phyloP scores from a whole-genome alignment of 495 filamentous ascomycete species.

The Penicillium dipodomyicola region DNA sequence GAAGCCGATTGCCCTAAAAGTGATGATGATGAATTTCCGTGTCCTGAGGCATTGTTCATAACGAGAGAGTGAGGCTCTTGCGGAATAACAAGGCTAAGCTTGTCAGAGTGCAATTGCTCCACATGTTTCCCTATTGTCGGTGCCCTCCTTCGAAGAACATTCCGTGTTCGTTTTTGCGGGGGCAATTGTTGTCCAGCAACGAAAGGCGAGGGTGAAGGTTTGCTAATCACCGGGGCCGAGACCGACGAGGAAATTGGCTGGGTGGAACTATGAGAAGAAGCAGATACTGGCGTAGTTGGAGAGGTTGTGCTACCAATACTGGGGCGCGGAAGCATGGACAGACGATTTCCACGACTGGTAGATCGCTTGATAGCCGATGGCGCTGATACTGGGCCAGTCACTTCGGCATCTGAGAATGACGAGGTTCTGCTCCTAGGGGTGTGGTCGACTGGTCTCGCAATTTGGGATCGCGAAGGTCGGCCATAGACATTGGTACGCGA shows the following conservation, averaged over 20 bases:
- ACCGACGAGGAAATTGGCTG: constrained; percentile 21
- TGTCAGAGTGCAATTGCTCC: constrained; percentile 29
- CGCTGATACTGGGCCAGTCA: constrained; percentile 23
- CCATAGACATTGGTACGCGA: constrained; percentile 21
- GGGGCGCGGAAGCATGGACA: constrained; percentile 36
- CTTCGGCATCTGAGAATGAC: constrained; percentile 33
- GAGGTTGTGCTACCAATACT: constrained; percentile 23
- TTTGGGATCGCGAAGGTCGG: constrained; percentile 26
- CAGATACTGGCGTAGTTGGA: constrained; percentile 20
- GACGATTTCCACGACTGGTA: constrained; percentile 25
- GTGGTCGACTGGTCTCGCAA: constrained; percentile 29
- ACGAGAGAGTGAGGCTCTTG: constrained; percentile 15
- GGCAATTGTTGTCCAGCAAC: constrained; percentile 13
- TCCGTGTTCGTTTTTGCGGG: constrained; percentile 33
- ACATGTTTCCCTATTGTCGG: constrained; percentile 42
- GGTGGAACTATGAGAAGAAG: constrained; percentile 17
- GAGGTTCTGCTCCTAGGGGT: constrained; percentile 27
- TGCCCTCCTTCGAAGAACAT: constrained; percentile 45
- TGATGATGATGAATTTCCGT: constrained; percentile 10
- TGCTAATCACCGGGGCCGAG: constrained; percentile 21
- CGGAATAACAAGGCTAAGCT: constrained; percentile 40
- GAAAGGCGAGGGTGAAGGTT: constrained; percentile 14
- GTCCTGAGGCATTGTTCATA: constrained; percentile 8
- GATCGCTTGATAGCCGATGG: constrained; percentile 22
- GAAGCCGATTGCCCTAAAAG: constrained; percentile 6